These are phyloP conservation scores for Fusarium sp. DNA, from an alignment of 2,329 filamentous ascomycete genomes.

Conservation along the genomic window DNA sequence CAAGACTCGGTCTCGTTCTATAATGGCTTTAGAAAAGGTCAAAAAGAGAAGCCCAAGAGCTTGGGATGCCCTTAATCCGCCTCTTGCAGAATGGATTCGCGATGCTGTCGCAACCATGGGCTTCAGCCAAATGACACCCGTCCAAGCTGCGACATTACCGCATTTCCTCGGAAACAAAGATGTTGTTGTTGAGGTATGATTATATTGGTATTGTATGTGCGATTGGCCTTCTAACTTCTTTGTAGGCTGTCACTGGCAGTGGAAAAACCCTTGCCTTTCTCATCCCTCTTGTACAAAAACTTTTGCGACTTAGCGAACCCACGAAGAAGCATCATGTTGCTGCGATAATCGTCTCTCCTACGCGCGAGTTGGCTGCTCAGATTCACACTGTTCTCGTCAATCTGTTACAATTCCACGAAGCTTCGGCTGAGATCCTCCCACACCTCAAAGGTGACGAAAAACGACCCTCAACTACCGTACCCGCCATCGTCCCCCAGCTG, in stretches of 20 bases:
- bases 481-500: slow-evolving; percentile 82
- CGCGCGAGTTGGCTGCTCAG: slow-evolving; percentile 87
- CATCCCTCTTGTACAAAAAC: slow-evolving; percentile 83
- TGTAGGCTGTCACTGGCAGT: slow-evolving; percentile 84
- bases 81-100: slow-evolving; percentile 75
- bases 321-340: slow-evolving; percentile 90
- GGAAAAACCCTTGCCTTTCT: slow-evolving; percentile 91
- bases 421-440: slow-evolving; percentile 75
- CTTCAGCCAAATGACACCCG: slow-evolving; percentile 88
- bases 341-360: slow-evolving; percentile 92
- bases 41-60: slow-evolving; percentile 61
- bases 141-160: slow-evolving; percentile 92
- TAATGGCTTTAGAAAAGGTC: slow-evolving; percentile 49
- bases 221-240: background rate
- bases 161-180: slow-evolving; percentile 91
- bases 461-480: slow-evolving; percentile 56
- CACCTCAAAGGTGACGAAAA: slow-evolving; percentile 66
- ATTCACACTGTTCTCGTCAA: slow-evolving; percentile 84
- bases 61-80: slow-evolving; percentile 53
- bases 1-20: background rate
- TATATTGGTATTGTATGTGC: accelerated
- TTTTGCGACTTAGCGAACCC: slow-evolving; percentile 82
- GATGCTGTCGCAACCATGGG: slow-evolving; percentile 87
- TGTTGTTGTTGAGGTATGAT: slow-evolving; percentile 81
- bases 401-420: slow-evolving; percentile 82